phyloP scores from a whole-genome alignment of 208 protist genomes.

The Leishmania amazonensis region DNA sequence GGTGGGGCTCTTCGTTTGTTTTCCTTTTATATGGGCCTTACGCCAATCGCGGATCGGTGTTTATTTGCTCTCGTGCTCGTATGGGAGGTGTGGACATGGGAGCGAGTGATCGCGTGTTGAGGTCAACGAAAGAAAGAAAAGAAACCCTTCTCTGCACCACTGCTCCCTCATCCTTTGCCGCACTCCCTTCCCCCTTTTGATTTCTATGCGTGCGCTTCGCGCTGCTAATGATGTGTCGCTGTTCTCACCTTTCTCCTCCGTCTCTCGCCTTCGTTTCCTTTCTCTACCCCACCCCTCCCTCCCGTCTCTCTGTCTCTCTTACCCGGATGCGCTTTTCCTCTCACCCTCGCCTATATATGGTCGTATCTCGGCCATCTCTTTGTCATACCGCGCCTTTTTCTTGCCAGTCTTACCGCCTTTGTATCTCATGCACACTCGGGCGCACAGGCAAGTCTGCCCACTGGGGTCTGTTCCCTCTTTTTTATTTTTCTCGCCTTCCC shows the following conservation, averaged over 20 bases:
- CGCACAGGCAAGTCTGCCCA: neutral
- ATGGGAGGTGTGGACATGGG: neutral
- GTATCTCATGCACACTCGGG: slow-evolving; percentile 8
- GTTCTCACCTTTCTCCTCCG: neutral
- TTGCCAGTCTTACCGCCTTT: neutral
- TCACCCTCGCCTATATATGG: neutral
- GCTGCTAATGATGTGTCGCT: neutral
- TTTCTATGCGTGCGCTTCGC: neutral
- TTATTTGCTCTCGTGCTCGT: neutral
- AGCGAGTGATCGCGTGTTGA: neutral
- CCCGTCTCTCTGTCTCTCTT: neutral
- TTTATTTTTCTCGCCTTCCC: neutral
- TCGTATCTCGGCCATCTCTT: neutral
- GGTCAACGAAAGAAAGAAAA: neutral
- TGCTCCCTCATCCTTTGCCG: neutral
- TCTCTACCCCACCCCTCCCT: too few species aligned
- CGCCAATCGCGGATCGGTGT: neutral
- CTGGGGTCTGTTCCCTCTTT: neutral
- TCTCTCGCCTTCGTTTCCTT: neutral
- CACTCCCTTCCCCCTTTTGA: neutral
- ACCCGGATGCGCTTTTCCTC: neutral
- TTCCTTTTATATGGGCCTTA: neutral
- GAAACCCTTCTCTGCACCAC: neutral
- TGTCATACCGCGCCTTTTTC: neutral
- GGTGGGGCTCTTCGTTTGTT: neutral